Conservation (phyloP, 2,329 filamentous ascomycete species). For the Fusarium penzigii region DNA sequence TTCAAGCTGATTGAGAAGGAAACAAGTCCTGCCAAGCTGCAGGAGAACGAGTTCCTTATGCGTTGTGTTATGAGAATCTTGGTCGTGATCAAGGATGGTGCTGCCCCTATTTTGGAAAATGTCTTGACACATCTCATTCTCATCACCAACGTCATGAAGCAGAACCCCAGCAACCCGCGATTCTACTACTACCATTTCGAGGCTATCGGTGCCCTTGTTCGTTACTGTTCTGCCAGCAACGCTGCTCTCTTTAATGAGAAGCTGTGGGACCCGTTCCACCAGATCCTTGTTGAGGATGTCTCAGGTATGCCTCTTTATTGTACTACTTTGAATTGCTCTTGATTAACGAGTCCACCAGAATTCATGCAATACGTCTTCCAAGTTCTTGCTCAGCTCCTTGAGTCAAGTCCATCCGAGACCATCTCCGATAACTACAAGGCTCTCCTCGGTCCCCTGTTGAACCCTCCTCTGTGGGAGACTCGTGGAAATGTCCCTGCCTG, state of each 20-base stretch:
- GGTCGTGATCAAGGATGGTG: constrained; percentile 86
- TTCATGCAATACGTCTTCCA: constrained; percentile 98
- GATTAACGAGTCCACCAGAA: constrained; percentile 55
- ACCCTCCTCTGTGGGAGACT: constrained; percentile 84
- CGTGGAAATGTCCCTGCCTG: constrained; percentile 92
- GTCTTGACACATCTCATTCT: constrained; percentile 82
- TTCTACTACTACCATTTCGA: constrained; percentile 99
- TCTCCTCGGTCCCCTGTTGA: constrained; percentile 76
- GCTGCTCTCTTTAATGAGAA: constrained; percentile 75
- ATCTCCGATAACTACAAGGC: constrained; percentile 80
- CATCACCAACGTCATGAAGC: constrained; percentile 89
- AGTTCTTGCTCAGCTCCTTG: constrained; percentile 85
- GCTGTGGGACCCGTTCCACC: constrained; percentile 81
- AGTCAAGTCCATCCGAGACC: constrained; percentile 77
- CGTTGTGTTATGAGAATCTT: constrained; percentile 97
- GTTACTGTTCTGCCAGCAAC: constrained; percentile 64
- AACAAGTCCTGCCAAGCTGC: constrained; percentile 82
- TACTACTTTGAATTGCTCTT: background rate
- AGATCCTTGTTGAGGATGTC: constrained; percentile 78
- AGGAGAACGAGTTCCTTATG: constrained; percentile 99
- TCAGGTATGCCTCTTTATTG: constrained; percentile 55
- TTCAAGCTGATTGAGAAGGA: constrained; percentile 91
- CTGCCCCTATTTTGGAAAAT: constrained; percentile 71
- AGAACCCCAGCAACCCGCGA: constrained; percentile 93
- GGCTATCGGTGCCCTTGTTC: constrained; percentile 83